Evolutionary conservation across 2,329 filamentous ascomycete genomes (phyloP), one percentile per base, ranked within the genome.

Genomic region (Macroventuria anomochaeta): DNA sequence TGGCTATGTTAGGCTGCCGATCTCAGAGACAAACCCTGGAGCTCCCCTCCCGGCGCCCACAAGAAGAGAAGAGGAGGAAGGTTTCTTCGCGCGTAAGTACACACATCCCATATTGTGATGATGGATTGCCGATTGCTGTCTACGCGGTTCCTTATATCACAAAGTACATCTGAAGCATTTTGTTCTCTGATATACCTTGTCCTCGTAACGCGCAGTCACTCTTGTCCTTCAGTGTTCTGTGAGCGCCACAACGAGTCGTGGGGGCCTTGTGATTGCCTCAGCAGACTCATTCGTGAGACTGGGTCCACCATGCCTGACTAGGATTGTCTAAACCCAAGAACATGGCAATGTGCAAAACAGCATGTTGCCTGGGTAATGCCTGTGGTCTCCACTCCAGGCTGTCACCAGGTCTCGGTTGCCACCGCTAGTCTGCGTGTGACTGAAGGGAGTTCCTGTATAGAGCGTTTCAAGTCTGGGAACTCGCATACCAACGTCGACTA

Each of bases 51-150:
- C 93, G 46, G 92, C 92, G 57, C 86, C 91, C 58, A 90, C 76
- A 71, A 85, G 93, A 69, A 87, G 93, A 66, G 93, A 97, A 72
- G 95, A 97, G 76, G 93, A 97, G 73, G 95, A 97, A 78, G 90
- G 88, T 61, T 97, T 90, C 87, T 93, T 97, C 85, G 88, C 90
- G 70, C 81, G 95, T 99, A 85, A 93, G 95, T 71, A 47, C 58
- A 29, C 46, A 25, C 86, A 68, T 74, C 39, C 55, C 53, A 46
- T 66, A 57, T 61, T 56, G 58, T 68, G 59, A 57, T 62, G 43
- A 65, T 55, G 33, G 29, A 46, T 39, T n/a, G 52, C 34, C 50
- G 36, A 41, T 46, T 40, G 36, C 17, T 40, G 37, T 47, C 37
- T 40, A 25, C 17, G 47, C 42, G 41, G 29, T 38, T 33, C 46